A percentile compares a stretch with the other conserved stretches of the same genome.
These are phyloP conservation scores for Eucalyptus sp. DNA, from an alignment of 345 rosid genomes.

Conservation along the genomic window DNA sequence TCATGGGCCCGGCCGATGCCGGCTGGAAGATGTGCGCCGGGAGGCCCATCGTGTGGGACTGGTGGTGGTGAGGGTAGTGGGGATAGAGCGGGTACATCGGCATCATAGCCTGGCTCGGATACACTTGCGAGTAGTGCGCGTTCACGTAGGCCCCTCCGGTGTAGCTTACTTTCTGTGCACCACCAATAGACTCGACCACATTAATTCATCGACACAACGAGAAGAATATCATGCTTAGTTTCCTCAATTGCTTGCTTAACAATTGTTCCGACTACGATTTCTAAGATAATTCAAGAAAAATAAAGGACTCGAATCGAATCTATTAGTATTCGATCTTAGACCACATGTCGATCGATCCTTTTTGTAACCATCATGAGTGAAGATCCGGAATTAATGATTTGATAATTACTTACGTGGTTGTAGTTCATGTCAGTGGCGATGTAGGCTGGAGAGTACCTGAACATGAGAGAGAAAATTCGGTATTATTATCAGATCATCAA, in stretches of 20 bases:
- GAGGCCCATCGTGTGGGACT: conserved; percentile 63
- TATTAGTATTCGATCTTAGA: not conserved
- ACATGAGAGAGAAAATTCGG: not conserved
- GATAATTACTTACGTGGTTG: conserved; percentile 44
- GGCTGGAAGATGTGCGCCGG: conserved; percentile 53
- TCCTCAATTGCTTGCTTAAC: not conserved
- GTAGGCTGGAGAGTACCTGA: conserved; percentile 69
- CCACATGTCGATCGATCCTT: too few relatives aligned
- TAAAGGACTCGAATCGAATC: not conserved
- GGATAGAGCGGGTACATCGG: conserved; percentile 89
- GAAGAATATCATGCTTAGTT: not conserved
- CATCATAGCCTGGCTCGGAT: conserved; percentile 69
- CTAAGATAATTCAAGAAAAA: not conserved
- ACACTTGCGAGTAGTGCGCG: conserved; percentile 52
- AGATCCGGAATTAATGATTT: not conserved
- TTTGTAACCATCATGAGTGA: too few relatives aligned
- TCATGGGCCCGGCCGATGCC: conserved; percentile 25
- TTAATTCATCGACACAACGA: not conserved
- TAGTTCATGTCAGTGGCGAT: conserved; percentile 46
- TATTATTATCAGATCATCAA: not conserved
- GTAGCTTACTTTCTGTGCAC: conserved; percentile 53
- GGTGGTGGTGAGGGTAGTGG: conserved; percentile 46
- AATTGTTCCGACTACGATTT: not conserved
- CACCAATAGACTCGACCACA: not conserved
- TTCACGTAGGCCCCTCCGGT: conserved; percentile 51